Base-by-base conservation (phyloP, 352 stramenopile genomes). In the Vaucheria bursata region DNA sequence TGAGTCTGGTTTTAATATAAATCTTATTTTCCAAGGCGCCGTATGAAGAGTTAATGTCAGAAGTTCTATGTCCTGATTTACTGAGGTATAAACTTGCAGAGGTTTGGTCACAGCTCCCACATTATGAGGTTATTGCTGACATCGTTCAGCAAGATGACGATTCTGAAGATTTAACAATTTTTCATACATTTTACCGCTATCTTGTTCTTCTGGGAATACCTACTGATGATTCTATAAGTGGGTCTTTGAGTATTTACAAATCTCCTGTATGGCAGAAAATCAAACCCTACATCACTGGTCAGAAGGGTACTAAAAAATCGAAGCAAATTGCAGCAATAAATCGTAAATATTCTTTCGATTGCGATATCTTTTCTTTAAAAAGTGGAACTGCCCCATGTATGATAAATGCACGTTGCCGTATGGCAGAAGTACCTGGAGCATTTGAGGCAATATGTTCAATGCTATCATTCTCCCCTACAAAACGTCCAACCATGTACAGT, bases 41-140 rank as follows among this genome's bases (percentile, higher is more conserved):
- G 0, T 99, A 99, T 82, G 96, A 99, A 92, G 95, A 98, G 82
- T 91, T 98, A 34, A 80, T 99, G 29, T 90, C 95, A 68, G 85
- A 89, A 59, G 94, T 98, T 8, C 77, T 80, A 33, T 81, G 69
- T 31, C 78, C 68, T 1, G 45, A 36, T 29, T 69, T 67, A 35
- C 37, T 85, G 0, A 73, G 77, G 39, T 29, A 75, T 39, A 73
- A 38, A 38, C 45, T 84, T 0, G 67, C 49, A n/a, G 74, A 75
- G 68, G 59, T 40, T 0, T 84, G 64, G 71, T 32, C 45, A 1
- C 8, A 64, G 18, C 29, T 73, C 36, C 36, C 33, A 1, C 71
- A 70, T 71, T 82, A 79, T 39, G 71, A 73, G 0, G 77, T 73
- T 5, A 35, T 82, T 2, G 59, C 53, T 8, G 50, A 68, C 3